Evolutionary conservation across 768 basidiomycete species (phyloP), one percentile per base, ranked within the genome.

Genomic region (Lanmaoa pseudosensibilis): DNA sequence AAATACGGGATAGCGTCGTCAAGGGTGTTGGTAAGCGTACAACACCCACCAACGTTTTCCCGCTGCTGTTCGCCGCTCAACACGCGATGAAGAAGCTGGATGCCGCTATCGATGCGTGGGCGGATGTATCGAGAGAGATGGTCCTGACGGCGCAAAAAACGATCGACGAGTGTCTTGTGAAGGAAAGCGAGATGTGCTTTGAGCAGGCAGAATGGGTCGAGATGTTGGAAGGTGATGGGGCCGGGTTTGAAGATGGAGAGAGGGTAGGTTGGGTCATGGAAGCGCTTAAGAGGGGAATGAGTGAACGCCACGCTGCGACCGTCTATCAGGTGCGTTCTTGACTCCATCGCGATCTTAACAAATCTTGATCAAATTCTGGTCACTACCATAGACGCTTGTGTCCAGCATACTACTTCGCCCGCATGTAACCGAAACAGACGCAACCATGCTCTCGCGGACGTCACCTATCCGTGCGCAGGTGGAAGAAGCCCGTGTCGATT

Each of bases 201-300:
- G 81, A 78, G 37, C 80, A 83, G 50, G 61, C 73, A 4, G 90
- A 92, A 23, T 93, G 94, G 84, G 72, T 82, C 16, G 85, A 85
- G 21, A 77, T 96, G 44, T 80, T 95, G 74, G 83, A 87, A 57
- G 79, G 80, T 2, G 86, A 90, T 56, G 90, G 88, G 0, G 84
- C 81, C 1, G 76, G 84, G 30, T 92, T 92, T 66, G 87, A 88
- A 59, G 90, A 93, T 65, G 78, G 74, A 1, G 94, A 98, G 61
- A 75, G 86, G 50, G 83, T 96, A 0, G 87, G 91, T 43, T 82
- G 82, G 81, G 80, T 88, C 2, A 85, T 94, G 80, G 81, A 83
- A 7, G 75, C 85, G 37, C 68, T 88, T 54, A 67, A 83, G 66
- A 65, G 88, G 63, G 82, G 88, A 0, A 76, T 91, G 63, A 80